Evolutionary conservation across 805 yeast species (phyloP), one percentile per base, ranked within the genome.

Genomic region (Yamadazyma laniorum): DNA sequence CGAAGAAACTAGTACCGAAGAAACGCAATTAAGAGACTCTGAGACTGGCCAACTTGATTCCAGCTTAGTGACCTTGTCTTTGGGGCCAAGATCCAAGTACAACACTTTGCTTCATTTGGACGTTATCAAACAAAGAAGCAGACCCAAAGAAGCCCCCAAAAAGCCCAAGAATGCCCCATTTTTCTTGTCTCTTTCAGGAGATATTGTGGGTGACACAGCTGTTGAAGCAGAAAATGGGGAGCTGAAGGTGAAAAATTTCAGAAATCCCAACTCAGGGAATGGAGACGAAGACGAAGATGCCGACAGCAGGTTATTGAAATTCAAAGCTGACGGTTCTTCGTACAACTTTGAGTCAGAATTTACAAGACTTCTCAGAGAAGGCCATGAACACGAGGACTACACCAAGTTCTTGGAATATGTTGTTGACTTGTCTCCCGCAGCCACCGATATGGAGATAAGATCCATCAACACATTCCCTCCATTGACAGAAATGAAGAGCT

Each of bases 61-160:
- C 5, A 68, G 71, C 9, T 64, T 93, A 38, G 58, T 85, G 15
- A 88, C 99, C 0, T 73, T 93, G 32, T 82, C 95, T 1, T 49
- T 78, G 22, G 83, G 84, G 5, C 87, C 98, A 18, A 76, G 91
- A 51, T 74, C 74, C 41, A 89, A 87, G 55, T 82, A 85, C 70
- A 79, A 75, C 45, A 88, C 95, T 2, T 64, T 93, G 30, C 59
- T 86, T 32, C 82, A 93, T 57, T 63, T 93, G 48, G 98, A 93
- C 51, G 75, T 80, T 5, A 91, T 93, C 50, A 87, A 80, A 53
- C 77, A 75, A 56, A 77, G 99, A 53, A 89, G 88, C 56, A 91
- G 87, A 61, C 97, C 99, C 16, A 80, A 70, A 35, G 96, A 88
- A 56, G 84, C 91, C 1, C 85, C 93, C 23, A 86, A 85, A 67